Evolutionary conservation across 2,329 filamentous ascomycete species (phyloP).

Genomic region (Nectriaceae sp.): DNA sequence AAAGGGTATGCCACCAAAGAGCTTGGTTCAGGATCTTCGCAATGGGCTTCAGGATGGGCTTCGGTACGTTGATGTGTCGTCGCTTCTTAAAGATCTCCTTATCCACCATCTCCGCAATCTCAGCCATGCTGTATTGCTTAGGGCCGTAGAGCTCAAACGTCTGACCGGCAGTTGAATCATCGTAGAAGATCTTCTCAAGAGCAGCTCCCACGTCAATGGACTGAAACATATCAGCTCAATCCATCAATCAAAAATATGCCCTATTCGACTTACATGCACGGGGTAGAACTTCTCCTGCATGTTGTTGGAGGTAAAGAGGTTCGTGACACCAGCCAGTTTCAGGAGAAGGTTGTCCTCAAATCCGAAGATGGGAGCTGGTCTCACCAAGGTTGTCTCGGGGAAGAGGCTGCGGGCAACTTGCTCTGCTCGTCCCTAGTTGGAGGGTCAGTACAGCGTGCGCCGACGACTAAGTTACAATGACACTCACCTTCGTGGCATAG

Average conservation of each 20-base stretch:
- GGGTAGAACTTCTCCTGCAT: constrained; percentile 91
- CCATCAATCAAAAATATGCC: background rate
- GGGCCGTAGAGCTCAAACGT: constrained; percentile 95
- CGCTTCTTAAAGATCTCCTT: constrained; percentile 89
- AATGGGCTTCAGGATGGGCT: constrained; percentile 73
- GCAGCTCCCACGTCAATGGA: constrained; percentile 88
- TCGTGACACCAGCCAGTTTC: constrained; percentile 76
- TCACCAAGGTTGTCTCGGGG: constrained; percentile 95
- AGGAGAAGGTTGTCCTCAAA: constrained; percentile 92
- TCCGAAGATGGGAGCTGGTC: constrained; percentile 90
- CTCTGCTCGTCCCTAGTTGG: constrained; percentile 72
- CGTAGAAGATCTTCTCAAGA: constrained; percentile 85
- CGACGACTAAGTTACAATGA: background rate
- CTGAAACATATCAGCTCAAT: constrained; percentile 43
- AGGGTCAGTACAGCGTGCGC: constrained; percentile 12
- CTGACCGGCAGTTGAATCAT: constrained; percentile 86
- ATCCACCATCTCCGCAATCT: constrained; percentile 87
- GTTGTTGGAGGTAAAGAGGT: constrained; percentile 87
- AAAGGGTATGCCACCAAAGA: constrained; percentile 87
- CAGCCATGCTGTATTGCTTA: constrained; percentile 84
- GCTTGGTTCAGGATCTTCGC: constrained; percentile 75
- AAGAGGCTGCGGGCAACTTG: constrained; percentile 83
- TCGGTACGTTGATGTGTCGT: constrained; percentile 89
- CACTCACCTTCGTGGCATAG: constrained; percentile 79
- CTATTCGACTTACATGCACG: constrained; percentile 69